Percentiles rank a stretch among this genome's conserved stretches.
Conservation (phyloP, 2,329 filamentous ascomycete species). For the Arthrobotrys sphaeroides region DNA sequence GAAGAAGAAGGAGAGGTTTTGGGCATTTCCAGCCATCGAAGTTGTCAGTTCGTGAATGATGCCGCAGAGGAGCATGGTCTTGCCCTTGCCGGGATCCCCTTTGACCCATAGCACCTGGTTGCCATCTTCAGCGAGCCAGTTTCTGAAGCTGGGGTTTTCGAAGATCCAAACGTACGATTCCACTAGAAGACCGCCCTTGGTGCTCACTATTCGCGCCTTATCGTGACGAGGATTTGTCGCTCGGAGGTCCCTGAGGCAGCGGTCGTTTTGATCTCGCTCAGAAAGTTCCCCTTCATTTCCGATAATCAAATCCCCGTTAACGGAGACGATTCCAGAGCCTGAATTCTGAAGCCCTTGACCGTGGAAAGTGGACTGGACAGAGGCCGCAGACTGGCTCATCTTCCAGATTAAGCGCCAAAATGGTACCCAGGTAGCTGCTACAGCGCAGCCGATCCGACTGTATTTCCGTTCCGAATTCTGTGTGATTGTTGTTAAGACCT, state of each 20-base stretch:
- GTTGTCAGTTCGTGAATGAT: constrained; percentile 60
- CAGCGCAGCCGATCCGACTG: too few relatives aligned
- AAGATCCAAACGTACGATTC: constrained; percentile 62
- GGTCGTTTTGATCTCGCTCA: not conserved
- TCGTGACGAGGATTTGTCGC: constrained; percentile 60
- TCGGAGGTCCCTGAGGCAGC: constrained; percentile 56
- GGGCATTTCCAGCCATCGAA: not conserved
- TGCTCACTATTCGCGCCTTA: constrained; percentile 60
- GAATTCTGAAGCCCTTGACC: constrained; percentile 11
- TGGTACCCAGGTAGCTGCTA: too few relatives aligned
- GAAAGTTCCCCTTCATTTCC: not conserved
- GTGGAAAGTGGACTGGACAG: not conserved
- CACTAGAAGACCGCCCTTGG: constrained; percentile 60
- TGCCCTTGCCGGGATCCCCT: constrained; percentile 63
- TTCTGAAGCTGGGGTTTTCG: constrained; percentile 54
- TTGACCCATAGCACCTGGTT: constrained; percentile 61
- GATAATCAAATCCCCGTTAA: constrained; percentile 14
- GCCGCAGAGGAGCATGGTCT: constrained; percentile 63
- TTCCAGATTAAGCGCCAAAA: too few relatives aligned
- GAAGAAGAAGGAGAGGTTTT: constrained; percentile 59
- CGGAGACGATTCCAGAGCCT: constrained; percentile 10
- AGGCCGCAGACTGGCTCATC: too few relatives aligned
- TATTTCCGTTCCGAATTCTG: too few relatives aligned
- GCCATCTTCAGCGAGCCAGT: constrained; percentile 56
- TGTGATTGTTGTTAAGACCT: too few relatives aligned